phyloP scores from a whole-genome alignment of 169 alveolate genomes.

The Plasmodium coatneyi region DNA sequence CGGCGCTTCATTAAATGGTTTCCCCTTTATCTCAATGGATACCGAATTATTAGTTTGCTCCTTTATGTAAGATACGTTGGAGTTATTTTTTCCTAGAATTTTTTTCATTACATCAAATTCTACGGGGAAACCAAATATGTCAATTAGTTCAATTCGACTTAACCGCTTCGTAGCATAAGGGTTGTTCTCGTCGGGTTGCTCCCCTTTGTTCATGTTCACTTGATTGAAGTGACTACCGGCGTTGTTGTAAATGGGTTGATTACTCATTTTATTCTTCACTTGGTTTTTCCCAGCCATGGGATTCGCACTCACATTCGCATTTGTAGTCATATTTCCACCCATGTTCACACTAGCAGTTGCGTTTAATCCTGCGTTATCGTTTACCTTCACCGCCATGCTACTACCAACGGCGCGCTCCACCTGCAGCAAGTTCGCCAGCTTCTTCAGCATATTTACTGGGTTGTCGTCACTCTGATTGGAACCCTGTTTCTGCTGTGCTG shows the following conservation, averaged over 20 bases:
- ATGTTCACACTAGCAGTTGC: not conserved
- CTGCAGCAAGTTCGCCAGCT: conserved; percentile 42
- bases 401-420: not conserved
- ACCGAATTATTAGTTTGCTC: conserved; percentile 83
- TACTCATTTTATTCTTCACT: conserved; percentile 12
- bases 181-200: conserved; percentile 7
- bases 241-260: conserved; percentile 27
- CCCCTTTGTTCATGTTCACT: not conserved
- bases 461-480: conserved; percentile 3
- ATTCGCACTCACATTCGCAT: not conserved
- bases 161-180: conserved; percentile 67
- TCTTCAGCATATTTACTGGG: conserved; percentile 51
- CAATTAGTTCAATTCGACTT: conserved; percentile 87
- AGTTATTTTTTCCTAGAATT: conserved; percentile 84
- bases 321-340: not conserved
- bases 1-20: conserved; percentile 86
- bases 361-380: not conserved
- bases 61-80: conserved; percentile 84
- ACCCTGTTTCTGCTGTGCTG: not conserved
- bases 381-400: not conserved
- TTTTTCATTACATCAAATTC: conserved; percentile 84
- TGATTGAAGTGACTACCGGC: not conserved
- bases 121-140: conserved; percentile 86
- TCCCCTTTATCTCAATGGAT: conserved; percentile 85
- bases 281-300: conserved; percentile 11